Conservation (phyloP, 768 basidiomycete genomes). For the Fistulinella prunicolor region DNA sequence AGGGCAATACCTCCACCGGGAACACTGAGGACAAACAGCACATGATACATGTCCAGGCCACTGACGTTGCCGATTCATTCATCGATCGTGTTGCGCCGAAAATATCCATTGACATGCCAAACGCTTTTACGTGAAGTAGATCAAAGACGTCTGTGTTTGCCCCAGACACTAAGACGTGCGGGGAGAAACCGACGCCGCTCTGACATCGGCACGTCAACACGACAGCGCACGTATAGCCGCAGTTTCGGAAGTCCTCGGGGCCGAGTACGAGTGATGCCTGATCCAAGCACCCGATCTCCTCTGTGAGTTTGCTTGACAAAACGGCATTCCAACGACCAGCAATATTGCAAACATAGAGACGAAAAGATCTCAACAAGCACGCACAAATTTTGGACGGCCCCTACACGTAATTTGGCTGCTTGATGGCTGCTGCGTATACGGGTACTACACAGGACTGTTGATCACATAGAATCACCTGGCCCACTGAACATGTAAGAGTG, state of each 20-base stretch:
- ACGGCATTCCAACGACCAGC: neutral
- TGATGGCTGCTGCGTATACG: constrained; percentile 2
- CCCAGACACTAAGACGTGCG: constrained; percentile 1
- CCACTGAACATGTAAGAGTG: neutral
- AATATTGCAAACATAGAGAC: neutral
- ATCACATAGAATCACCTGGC: neutral
- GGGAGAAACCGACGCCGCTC: neutral
- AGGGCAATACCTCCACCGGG: neutral
- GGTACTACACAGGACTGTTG: neutral
- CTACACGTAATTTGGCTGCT: neutral
- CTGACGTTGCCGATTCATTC: neutral
- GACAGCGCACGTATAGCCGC: neutral
- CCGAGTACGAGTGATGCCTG: neutral
- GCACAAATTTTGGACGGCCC: neutral
- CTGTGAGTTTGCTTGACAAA: neutral
- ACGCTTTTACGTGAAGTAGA: neutral
- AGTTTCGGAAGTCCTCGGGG: constrained; percentile 2
- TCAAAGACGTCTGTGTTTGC: constrained; percentile 1
- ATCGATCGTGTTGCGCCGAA: neutral
- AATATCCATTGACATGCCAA: constrained; percentile 1
- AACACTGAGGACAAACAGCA: neutral
- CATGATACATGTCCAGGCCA: neutral
- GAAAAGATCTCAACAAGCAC: neutral
- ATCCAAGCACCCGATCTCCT: neutral
- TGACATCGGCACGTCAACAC: neutral